Evolutionary conservation across 2,329 filamentous ascomycete species (phyloP), one percentile per base, ranked within the genome.

Genomic region (Colletotrichum viniferum): DNA sequence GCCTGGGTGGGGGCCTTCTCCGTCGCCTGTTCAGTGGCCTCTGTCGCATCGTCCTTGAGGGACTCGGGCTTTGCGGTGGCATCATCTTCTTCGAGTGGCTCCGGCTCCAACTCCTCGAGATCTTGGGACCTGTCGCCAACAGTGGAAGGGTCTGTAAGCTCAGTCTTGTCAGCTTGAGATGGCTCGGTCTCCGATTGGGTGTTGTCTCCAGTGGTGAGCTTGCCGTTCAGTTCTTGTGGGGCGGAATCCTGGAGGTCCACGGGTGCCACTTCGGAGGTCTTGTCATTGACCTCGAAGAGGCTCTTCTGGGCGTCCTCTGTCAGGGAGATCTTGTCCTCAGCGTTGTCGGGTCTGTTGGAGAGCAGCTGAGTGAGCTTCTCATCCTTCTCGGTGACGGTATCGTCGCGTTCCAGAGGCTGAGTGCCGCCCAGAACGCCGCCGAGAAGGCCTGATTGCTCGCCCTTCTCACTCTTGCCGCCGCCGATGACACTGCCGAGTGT

Each of bases 241-340:
- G 69, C 43, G 32, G n/a, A 32, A 14, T 78, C 77, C 62, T 77
- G 55, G 21, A 78, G 61, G 16, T 77, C 72, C 69, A 78, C 63
- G 4, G 77, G 77, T 16, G 77, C 77, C 21, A 69, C 75, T 21
- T 78, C 76, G 12, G 75, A 77, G 8, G 77, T 74, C 21, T 75
- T 77, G 48, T 78, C 74, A 26, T 74, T 74, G 7, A 26, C 60
- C 26, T 74, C 74, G 48, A 78, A 78, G 4, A 78, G 77, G 43
- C 70, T 74, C 21, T 73, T 74, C 75, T 78, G 77, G 12, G 77
- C 77, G 52, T 77, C 65, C 26, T 78, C 76, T 7, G 69, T 73
- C 5, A 76, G 7, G 13, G 67, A 62, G 13, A 60, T 36, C 28
- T 77, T 77, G 18, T 78, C 75, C 36, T 66, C 72, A 2, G 32